phyloP scores from a whole-genome alignment of 306 rosid genomes.

The Betula pendula region DNA sequence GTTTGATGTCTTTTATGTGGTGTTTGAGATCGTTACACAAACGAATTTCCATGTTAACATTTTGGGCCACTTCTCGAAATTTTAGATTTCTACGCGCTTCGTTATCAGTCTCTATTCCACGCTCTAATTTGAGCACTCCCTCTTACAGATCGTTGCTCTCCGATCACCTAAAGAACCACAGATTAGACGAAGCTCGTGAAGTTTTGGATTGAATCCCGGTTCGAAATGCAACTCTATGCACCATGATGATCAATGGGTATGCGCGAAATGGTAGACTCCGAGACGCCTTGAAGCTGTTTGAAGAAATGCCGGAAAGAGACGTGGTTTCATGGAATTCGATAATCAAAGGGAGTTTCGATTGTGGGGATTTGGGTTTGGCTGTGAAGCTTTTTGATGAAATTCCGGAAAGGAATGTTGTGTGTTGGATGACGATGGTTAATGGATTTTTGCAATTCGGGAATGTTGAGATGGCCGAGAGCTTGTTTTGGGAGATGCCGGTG shows the following conservation, averaged over 20 bases:
- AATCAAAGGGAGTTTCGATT: constrained; percentile 60
- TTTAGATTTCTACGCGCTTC: background rate
- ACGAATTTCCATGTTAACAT: constrained; percentile 17
- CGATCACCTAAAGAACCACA: constrained; percentile 44
- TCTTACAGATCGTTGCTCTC: constrained; percentile 34
- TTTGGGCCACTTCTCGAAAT: constrained; percentile 34
- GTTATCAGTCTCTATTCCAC: constrained; percentile 10
- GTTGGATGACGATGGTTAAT: constrained; percentile 71
- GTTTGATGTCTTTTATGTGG: background rate
- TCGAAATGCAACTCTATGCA: constrained; percentile 46
- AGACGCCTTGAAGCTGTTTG: constrained; percentile 64
- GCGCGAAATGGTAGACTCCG: constrained; percentile 35
- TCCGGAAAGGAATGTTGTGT: constrained; percentile 56
- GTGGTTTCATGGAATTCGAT: constrained; percentile 70
- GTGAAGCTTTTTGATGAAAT: constrained; percentile 58
- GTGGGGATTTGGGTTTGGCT: constrained; percentile 60
- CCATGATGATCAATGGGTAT: constrained; percentile 51
- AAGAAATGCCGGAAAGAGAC: constrained; percentile 59
- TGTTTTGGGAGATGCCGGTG: constrained; percentile 61
- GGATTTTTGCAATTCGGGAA: constrained; percentile 60
- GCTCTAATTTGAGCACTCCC: constrained; percentile 2
- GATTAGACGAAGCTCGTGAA: constrained; percentile 52
- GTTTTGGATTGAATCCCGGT: constrained; percentile 46
- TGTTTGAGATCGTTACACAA: background rate
- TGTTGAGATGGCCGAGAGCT: constrained; percentile 54